Evolutionary conservation across 257 asterid species (phyloP), one percentile per base, ranked within the genome.

Genomic region (Craterostigma plantagineum): DNA sequence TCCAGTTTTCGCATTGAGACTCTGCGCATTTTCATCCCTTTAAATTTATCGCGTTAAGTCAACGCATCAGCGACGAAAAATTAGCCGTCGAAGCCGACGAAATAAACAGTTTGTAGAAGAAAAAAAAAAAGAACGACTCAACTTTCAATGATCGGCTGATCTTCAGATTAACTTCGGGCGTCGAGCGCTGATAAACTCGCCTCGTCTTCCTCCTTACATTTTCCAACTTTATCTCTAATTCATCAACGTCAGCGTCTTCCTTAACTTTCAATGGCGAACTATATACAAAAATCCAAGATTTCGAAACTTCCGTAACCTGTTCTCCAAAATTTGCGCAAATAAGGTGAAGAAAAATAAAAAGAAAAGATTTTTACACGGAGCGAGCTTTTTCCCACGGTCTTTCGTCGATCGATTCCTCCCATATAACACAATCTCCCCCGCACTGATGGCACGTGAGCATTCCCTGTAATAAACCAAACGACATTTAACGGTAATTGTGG

Each of bases 21-120:
- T 87, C 92, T 87, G 98, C 95, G 82, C n/a, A n/a, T n/a, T n/a
- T 70, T 63, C 86, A 87, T 70, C 74, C 83, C 74, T 68, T 90
- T 82, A 78, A 71, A 85, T 64, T 59, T 54, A 64, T 65, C 72
- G 71, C 72, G 65, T 77, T 62, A 74, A 62, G 56, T 48, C 60
- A 63, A 53, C 54, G 72, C 64, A 52, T 40, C 10, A n/a, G 16
- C n/a, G 10, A 40, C 43, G 4, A 7, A 38, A 10, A 38, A n/a
- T n/a, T 38, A 38, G 5, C 4, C 13, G 4, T 6, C 11, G n/a
- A n/a, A n/a, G n/a, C n/a, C n/a, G n/a, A n/a, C n/a, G n/a, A n/a
- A n/a, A n/a, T n/a, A n/a, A n/a, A n/a, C n/a, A n/a, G n/a, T n/a
- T n/a, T n/a, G n/a, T n/a, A 18, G 23, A 27, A 11, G 45, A n/a